A percentile compares a stretch with the other conserved stretches of the same genome.
Evolutionary conservation across 176 grass and related monocot species (phyloP).

Genomic region (Neostapfia colusana): DNA sequence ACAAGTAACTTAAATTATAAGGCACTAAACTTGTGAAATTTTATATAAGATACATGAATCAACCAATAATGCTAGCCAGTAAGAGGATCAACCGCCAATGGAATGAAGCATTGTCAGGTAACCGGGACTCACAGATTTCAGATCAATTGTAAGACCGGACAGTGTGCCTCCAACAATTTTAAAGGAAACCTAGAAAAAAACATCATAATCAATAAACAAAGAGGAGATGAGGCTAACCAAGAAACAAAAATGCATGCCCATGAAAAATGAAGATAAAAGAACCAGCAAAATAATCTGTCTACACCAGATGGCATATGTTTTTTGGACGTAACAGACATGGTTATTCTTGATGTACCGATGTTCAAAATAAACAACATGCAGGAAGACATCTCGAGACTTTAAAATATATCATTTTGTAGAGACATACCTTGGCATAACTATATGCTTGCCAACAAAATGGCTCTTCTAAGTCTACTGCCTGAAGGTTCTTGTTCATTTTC

Average conservation of each 20-base stretch:
- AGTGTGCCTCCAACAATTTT: constrained; percentile 76
- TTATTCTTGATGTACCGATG: constrained; percentile 17
- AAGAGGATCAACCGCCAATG: not conserved
- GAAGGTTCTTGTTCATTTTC: constrained; percentile 89
- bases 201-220: constrained; percentile 29
- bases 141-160: constrained; percentile 78
- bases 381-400: not conserved
- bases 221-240: constrained; percentile 5
- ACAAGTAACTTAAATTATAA: not conserved
- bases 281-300: not conserved
- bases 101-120: not conserved
- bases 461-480: constrained; percentile 86
- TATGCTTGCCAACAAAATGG: constrained; percentile 98
- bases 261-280: not conserved
- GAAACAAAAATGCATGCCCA: not conserved
- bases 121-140: constrained; percentile 71
- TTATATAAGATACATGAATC: not conserved
- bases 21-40: not conserved
- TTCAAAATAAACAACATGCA: constrained; percentile 16
- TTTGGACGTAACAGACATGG: not conserved
- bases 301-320: not conserved
- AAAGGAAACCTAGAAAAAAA: constrained; percentile 74
- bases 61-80: constrained; percentile 19
- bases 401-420: constrained; percentile 18
- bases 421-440: constrained; percentile 87